Evolutionary conservation across 495 filamentous ascomycete genomes (phyloP).

Genomic region (Tuber borchii): DNA sequence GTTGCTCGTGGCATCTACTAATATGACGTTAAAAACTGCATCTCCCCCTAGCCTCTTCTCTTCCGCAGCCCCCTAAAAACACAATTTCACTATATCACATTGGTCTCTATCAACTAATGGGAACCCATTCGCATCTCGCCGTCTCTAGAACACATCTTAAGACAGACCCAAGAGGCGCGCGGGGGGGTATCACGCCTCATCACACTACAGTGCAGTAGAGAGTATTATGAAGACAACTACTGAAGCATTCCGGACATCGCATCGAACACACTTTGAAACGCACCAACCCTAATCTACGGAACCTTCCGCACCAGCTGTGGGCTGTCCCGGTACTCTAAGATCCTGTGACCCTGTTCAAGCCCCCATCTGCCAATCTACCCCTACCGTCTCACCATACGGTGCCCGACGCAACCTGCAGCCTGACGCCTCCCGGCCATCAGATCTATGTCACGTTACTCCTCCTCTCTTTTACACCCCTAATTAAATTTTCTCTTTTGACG

Average conservation of each 20-base stretch:
- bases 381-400: not conserved
- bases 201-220: not conserved
- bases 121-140: not conserved
- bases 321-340: not conserved
- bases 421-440: not conserved
- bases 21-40: not conserved
- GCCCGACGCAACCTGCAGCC: not conserved
- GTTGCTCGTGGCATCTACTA: not conserved
- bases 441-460: not conserved
- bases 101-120: not conserved
- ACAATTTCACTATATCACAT: not conserved
- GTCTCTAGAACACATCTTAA: not conserved
- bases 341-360: not conserved
- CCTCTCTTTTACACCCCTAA: not conserved
- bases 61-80: not conserved
- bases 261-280: not conserved
- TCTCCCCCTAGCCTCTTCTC: not conserved
- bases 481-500: not conserved
- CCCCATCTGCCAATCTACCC: not conserved
- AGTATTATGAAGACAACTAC: not conserved
- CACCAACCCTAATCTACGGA: not conserved
- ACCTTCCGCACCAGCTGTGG: not conserved
- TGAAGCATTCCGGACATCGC: not conserved
- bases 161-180: not conserved
- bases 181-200: not conserved